Evolutionary conservation across 371 early-diverging fungal species (phyloP), one percentile per base, ranked within the genome.

Genomic region (Haplosporangium sp.): DNA sequence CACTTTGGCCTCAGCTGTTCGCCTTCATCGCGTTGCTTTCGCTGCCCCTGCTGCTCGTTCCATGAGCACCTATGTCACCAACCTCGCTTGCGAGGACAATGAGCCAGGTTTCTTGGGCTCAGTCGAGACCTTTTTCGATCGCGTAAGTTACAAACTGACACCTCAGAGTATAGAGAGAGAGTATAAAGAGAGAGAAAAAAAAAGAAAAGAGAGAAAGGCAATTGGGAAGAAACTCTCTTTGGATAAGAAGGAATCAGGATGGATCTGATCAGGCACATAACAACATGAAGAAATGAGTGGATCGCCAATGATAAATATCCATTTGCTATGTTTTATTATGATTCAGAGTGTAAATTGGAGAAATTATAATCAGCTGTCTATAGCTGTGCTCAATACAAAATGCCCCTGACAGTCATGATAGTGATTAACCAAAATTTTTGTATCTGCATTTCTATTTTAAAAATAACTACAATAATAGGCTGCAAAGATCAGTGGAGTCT

Each of bases 21-120:
- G 81, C 65, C 74, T 74, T 65, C 81, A 81, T 72, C 81, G 81
- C 71, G 63, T 65, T 44, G 48, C 75, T 57, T 68, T 59, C 50
- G 72, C 59, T 40, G 72, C 66, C 50, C 70, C 81, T 47, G 48
- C 61, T 53, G 73, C 75, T n/a, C 81, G 81, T 57, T 81, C 69
- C 63, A 53, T 81, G 68, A 76, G 74, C 68, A 70, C 71, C 50
- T 64, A 68, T 27, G 68, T 88, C 63, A 90, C 90, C 39, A 88
- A 92, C 76, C 67, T 74, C 55, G 93, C 93, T 63, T 92, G 91
- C 70, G 88, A 90, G 52, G 85, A 85, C 20, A 76, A 92, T 70
- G 95, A 94, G 72, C 95, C 95, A 47, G 77, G 84, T 69, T 96
- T 96, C 84, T 84, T 96, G 76, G 84, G 91, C 42, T 93, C 94